These are phyloP conservation scores for Cutaneotrichosporon sp. DNA, from an alignment of 1,284 basidiomycete species.

Conservation along the genomic window DNA sequence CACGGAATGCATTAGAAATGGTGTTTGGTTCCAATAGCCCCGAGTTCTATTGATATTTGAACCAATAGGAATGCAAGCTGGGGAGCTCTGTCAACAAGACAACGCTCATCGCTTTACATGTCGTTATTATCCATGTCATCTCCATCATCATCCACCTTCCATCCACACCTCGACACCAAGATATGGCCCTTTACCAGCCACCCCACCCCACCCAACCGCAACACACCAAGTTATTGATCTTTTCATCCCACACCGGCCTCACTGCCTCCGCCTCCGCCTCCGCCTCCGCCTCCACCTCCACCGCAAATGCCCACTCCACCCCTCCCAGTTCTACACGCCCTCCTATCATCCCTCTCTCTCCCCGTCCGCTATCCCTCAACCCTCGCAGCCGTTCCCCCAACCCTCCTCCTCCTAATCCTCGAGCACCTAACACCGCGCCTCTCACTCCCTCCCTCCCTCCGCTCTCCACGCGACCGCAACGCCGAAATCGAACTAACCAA, in stretches of 20 bases:
- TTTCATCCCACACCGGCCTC: too few relatives aligned
- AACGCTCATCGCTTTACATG: too few relatives aligned
- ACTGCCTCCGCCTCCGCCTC: neutral
- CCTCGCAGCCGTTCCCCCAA: conserved; percentile 28
- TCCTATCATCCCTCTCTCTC: conserved; percentile 29
- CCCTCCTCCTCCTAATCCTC: conserved; percentile 36
- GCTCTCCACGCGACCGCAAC: conserved; percentile 17
- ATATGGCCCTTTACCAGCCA: too few relatives aligned
- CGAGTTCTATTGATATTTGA: neutral
- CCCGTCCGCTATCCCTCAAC: conserved; percentile 27
- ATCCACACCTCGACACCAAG: too few relatives aligned
- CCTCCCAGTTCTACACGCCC: conserved; percentile 30
- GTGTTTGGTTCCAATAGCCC: neutral
- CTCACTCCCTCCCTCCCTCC: conserved; percentile 22
- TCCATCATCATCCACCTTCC: neutral
- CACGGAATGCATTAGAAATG: neutral
- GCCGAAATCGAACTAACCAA: conserved; percentile 35
- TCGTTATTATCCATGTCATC: too few relatives aligned
- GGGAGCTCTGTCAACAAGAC: neutral
- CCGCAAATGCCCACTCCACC: conserved; percentile 35
- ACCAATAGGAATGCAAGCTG: neutral
- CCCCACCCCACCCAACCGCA: too few relatives aligned
- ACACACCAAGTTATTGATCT: too few relatives aligned
- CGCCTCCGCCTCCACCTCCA: neutral
- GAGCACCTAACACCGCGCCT: conserved; percentile 25